Conservation (phyloP, 768 basidiomycete genomes). For the Candolleomyces eurysporus region DNA sequence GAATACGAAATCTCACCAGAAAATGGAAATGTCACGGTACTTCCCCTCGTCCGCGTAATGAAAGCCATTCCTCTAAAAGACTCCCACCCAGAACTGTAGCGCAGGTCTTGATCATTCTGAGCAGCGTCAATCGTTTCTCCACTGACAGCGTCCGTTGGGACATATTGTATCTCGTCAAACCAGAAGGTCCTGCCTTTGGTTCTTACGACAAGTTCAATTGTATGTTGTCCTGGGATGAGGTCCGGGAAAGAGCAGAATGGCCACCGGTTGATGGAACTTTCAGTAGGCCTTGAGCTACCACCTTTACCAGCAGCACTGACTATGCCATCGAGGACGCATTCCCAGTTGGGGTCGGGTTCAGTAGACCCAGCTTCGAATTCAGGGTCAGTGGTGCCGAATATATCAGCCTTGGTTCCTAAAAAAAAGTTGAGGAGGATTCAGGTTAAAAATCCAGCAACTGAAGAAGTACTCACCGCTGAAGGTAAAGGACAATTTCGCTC, state of each 20-base stretch:
- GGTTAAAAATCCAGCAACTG: not conserved
- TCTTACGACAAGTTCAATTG: not conserved
- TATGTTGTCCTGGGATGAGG: not conserved
- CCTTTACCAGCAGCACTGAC: not conserved
- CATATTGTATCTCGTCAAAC: not conserved
- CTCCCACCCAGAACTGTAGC: not conserved
- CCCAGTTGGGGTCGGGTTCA: not conserved
- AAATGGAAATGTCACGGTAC: not conserved
- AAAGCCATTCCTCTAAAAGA: not conserved
- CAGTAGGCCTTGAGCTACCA: not conserved
- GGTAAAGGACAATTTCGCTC: not conserved
- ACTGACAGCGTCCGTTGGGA: not conserved
- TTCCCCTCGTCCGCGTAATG: not conserved
- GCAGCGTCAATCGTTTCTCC: not conserved
- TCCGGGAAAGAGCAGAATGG: not conserved
- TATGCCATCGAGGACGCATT: not conserved
- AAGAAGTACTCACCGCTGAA: not conserved
- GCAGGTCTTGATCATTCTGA: not conserved
- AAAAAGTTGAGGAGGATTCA: not conserved
- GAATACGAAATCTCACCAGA: not conserved
- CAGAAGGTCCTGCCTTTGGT: not conserved
- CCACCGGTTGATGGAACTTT: not conserved
- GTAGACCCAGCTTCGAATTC: too few relatives aligned
- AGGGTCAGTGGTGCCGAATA: not conserved
- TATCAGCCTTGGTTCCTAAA: not conserved